A percentile compares a stretch with the other conserved stretches of the same genome.
Evolutionary conservation across 2,329 filamentous ascomycete genomes (phyloP).

Genomic region (Phoma sp.): DNA sequence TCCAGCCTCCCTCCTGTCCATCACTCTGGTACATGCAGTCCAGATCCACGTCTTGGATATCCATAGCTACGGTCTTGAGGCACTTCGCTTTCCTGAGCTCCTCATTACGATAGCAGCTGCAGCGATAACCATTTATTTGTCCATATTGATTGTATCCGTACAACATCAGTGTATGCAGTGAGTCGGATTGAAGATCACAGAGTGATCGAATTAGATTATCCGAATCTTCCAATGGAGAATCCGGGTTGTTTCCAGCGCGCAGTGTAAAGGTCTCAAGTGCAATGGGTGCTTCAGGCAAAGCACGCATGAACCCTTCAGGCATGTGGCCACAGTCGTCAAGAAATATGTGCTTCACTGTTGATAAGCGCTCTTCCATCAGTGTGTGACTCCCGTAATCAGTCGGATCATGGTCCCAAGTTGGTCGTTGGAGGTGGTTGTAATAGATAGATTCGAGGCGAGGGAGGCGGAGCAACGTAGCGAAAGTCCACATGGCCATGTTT

Average conservation of each 20-base stretch:
- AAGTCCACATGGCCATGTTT: neutral
- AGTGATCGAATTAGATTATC: neutral
- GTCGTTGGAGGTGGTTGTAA: slow-evolving; percentile 1
- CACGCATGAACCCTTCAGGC: neutral
- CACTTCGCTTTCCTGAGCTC: neutral
- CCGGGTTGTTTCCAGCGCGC: slow-evolving; percentile 2
- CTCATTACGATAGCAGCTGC: slow-evolving; percentile 9
- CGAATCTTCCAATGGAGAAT: neutral
- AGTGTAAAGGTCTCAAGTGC: slow-evolving; percentile 13
- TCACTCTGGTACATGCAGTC: neutral
- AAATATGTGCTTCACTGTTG: slow-evolving; percentile 19
- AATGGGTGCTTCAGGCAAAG: neutral
- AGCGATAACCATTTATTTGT: slow-evolving; percentile 6
- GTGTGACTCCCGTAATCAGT: neutral
- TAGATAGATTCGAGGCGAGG: slow-evolving; percentile 16
- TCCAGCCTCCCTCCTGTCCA: neutral
- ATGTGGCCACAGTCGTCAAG: slow-evolving; percentile 14
- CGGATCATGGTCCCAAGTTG: neutral
- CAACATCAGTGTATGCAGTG: slow-evolving; percentile 17
- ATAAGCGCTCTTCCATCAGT: neutral
- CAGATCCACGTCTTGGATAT: slow-evolving; percentile 6
- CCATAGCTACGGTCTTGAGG: slow-evolving; percentile 2
- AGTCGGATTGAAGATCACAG: neutral
- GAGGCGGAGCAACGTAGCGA: slow-evolving; percentile 12
- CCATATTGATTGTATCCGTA: slow-evolving; percentile 1